These are phyloP conservation scores for Cyberlindnera meyerae DNA, from an alignment of 805 yeast genomes.

Conservation along the genomic window DNA sequence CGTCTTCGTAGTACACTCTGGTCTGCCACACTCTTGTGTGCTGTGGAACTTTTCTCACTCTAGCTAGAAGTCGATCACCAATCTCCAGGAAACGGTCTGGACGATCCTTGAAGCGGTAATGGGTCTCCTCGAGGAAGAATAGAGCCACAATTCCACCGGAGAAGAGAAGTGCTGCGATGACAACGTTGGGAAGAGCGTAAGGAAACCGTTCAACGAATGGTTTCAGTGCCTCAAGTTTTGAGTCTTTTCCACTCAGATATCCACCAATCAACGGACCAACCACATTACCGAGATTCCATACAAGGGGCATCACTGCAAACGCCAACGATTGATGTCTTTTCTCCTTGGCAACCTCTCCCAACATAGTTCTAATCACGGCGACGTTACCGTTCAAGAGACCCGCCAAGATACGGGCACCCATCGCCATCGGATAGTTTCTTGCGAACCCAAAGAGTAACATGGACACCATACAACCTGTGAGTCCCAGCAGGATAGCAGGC, in stretches of 20 bases:
- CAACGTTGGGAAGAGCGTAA: constrained; percentile 13
- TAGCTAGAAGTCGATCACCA: constrained; percentile 6
- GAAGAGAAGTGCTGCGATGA: constrained; percentile 4
- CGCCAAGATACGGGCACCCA: constrained; percentile 6
- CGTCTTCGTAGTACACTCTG: neutral
- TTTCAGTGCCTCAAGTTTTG: constrained; percentile 3
- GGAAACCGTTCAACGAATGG: constrained; percentile 9
- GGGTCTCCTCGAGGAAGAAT: constrained; percentile 14
- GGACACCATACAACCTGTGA: constrained; percentile 10
- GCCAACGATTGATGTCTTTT: constrained; percentile 13
- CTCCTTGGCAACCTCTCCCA: constrained; percentile 14
- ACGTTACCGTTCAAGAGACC: constrained; percentile 14
- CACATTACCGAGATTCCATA: constrained; percentile 11
- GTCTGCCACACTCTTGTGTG: constrained; percentile 15
- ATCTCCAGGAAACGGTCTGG: constrained; percentile 8
- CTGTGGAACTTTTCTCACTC: too few relatives aligned
- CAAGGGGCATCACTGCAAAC: constrained; percentile 13
- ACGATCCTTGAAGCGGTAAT: constrained; percentile 7
- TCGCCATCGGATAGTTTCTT: constrained; percentile 6
- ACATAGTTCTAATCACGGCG: constrained; percentile 14
- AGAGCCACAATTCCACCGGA: constrained; percentile 2
- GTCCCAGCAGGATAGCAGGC: constrained; percentile 12
- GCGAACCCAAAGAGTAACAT: constrained; percentile 12
- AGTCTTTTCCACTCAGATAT: constrained; percentile 10
- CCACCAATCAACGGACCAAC: constrained; percentile 15